Evolutionary conservation across 2,329 filamentous ascomycete genomes (phyloP).

Genomic region (Colletotrichum endophyticum): DNA sequence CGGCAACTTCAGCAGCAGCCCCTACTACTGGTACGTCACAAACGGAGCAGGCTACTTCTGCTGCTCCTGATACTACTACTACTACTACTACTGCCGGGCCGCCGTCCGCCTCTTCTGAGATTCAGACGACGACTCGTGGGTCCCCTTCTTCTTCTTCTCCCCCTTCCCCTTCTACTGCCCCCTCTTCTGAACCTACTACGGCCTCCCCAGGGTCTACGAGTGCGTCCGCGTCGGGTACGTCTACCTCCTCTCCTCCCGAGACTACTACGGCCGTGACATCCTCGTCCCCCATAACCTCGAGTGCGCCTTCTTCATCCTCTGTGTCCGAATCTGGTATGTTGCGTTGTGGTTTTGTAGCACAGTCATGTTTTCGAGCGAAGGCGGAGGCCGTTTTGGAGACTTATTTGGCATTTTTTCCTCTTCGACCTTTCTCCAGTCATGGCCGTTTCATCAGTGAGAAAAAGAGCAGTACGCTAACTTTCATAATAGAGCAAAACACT

Average conservation of each 20-base stretch:
- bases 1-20: constrained; percentile 30
- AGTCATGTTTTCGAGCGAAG: background rate
- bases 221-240: constrained; percentile 21
- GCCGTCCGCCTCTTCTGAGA: constrained; percentile 27
- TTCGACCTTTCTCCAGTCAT: background rate
- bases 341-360: constrained; percentile 13
- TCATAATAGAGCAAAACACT: constrained; percentile 19
- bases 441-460: background rate
- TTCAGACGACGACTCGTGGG: constrained; percentile 20
- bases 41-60: constrained; percentile 23
- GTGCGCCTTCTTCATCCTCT: background rate
- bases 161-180: constrained; percentile 31
- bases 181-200: constrained; percentile 28
- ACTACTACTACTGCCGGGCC: constrained; percentile 30
- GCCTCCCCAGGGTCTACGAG: constrained; percentile 18
- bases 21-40: constrained; percentile 29
- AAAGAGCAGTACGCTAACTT: background rate
- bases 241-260: constrained; percentile 23
- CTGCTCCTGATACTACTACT: constrained; percentile 24
- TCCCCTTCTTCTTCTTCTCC: constrained; percentile 24
- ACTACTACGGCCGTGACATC: constrained; percentile 20
- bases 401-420: background rate
- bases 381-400: background rate
- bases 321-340: constrained; percentile 20
- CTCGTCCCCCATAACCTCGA: constrained; percentile 18